These are phyloP conservation scores for Sporothrix sp. DNA, from an alignment of 2,329 filamentous ascomycete species.

Conservation along the genomic window DNA sequence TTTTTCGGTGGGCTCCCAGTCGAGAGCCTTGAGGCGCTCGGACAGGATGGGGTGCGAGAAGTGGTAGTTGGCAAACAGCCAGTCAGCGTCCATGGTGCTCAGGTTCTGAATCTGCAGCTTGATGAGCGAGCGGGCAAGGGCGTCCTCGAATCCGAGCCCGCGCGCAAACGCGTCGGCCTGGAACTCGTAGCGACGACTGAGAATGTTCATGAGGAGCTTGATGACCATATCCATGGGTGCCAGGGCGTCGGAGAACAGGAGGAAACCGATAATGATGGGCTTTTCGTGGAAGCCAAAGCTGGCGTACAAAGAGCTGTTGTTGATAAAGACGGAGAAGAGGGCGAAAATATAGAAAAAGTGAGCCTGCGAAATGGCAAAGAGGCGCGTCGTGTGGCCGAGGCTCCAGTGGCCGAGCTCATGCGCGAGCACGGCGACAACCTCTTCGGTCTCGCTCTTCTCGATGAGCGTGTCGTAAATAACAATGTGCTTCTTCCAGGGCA, in stretches of 20 bases:
- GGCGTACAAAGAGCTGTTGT: constrained; percentile 83
- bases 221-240: constrained; percentile 89
- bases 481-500: constrained; percentile 99
- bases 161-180: constrained; percentile 88
- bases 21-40: constrained; percentile 82
- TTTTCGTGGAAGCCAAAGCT: constrained; percentile 83
- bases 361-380: constrained; percentile 80
- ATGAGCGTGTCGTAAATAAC: constrained; percentile 98
- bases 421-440: constrained; percentile 88
- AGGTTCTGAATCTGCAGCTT: constrained; percentile 98
- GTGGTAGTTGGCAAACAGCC: constrained; percentile 97
- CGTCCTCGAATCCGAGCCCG: constrained; percentile 69
- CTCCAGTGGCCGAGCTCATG: constrained; percentile 98
- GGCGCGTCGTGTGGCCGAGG: constrained; percentile 83
- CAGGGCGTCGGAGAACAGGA: constrained; percentile 94
- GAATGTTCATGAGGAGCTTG: constrained; percentile 90
- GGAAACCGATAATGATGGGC: constrained; percentile 94
- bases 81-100: constrained; percentile 97
- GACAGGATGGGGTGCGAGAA: constrained; percentile 95
- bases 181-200: constrained; percentile 92
- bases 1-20: constrained; percentile 61
- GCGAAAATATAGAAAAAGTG: constrained; percentile 97
- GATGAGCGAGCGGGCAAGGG: constrained; percentile 81
- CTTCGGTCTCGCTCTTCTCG: constrained; percentile 83
- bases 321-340: constrained; percentile 93